Conservation (phyloP, 192 early-diverging fungal genomes). For the Podila clonocystis region DNA sequence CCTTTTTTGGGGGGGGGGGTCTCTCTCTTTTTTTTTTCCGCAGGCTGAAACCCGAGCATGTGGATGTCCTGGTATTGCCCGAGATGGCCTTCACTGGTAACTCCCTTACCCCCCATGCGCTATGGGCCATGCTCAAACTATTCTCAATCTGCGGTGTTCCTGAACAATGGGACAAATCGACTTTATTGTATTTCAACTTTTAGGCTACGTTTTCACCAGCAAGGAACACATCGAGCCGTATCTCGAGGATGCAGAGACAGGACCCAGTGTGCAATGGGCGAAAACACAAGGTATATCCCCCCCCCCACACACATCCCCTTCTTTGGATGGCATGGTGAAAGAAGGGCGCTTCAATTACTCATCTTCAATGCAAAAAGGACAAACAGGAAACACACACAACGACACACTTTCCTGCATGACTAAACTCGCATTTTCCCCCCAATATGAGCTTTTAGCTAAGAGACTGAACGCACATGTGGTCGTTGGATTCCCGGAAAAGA, state of each 20-base stretch:
- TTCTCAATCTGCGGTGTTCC: neutral
- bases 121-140: too few species aligned
- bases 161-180: neutral
- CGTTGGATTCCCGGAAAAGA: slow-evolving; percentile 75
- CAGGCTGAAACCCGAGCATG: slow-evolving; percentile 61
- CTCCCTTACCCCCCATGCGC: too few species aligned
- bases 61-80: slow-evolving; percentile 78
- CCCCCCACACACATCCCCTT: too few species aligned
- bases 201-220: slow-evolving; percentile 74
- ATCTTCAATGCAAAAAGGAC: too few species aligned
- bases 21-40: neutral
- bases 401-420: neutral
- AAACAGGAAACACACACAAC: too few species aligned
- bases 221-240: slow-evolving; percentile 66
- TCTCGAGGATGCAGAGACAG: slow-evolving; percentile 64
- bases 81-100: slow-evolving; percentile 86
- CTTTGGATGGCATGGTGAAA: too few species aligned
- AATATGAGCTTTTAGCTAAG: too few species aligned
- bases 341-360: too few species aligned
- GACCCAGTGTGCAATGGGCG: slow-evolving; percentile 71
- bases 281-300: slow-evolving; percentile 58
- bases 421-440: too few species aligned
- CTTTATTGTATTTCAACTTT: neutral
- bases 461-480: slow-evolving; percentile 65
- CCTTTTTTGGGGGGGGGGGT: too few species aligned